Base-by-base conservation (phyloP, 805 yeast genomes). In the Saccharomyces eubayanus region DNA sequence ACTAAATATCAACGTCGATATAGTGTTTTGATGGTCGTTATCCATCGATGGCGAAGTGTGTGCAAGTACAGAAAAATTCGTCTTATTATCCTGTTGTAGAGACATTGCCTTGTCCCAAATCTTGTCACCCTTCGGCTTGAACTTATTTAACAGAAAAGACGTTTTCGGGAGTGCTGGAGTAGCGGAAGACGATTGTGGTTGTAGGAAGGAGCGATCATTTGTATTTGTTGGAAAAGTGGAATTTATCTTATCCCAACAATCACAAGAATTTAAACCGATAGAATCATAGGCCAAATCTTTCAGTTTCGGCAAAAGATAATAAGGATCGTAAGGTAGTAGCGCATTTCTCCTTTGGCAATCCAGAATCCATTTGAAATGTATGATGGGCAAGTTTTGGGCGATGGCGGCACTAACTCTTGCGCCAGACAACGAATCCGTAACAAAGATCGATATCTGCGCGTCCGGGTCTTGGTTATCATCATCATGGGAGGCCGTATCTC, bases 351-450 rank as follows among this genome's bases (percentile, higher is more conserved):
- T 65, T 2, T 71, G 54, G 49, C 79, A 73, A 53, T 76, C 75
- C 3, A 62, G 31, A 12, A 79, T 50, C 82, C 82, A 79, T 49
- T 69, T 64, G 8, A 75, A 73, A 53, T 71, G 71, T 2, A 77
- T 76, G 2, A 76, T 64, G 1, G 74, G 72, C 14, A 77, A 68
- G 16, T 64, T 62, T 68, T 75, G 71, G 30, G 63, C 64, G 24
- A 62, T 55, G 2, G 82, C 82, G 36, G 68, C 71, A n/a, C 60
- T 59, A 2, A 62, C 66, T 55, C 73, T 62, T 6, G 59, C 57
- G 14, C 72, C 69, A 6, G 56, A 48, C 8, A 60, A 36, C 12
- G 59, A 51, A 55, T 68, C 73, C 6, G 70, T 57, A 6, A 69
- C 60, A 40, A 69, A 68, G 1, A 68, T 51, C 6, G 61, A 56